Evolutionary conservation across 495 filamentous ascomycete genomes (phyloP).

Genomic region (Glutinoglossum americanum): DNA sequence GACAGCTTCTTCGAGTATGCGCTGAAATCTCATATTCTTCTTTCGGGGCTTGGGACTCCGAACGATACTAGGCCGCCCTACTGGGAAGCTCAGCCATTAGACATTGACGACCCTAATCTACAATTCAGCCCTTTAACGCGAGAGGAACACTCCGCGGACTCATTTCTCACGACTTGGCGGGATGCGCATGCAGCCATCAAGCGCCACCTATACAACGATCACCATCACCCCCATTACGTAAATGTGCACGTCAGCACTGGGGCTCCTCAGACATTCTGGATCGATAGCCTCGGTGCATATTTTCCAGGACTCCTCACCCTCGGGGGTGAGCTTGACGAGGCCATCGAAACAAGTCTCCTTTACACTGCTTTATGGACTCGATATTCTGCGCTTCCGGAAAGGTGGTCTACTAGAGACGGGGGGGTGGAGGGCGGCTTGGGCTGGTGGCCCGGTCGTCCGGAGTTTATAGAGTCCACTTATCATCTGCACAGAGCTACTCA

Average conservation of each 20-base stretch:
- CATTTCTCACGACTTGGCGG: constrained; percentile 71
- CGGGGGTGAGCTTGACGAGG: constrained; percentile 76
- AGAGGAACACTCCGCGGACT: constrained; percentile 45
- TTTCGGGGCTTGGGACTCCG: constrained; percentile 33
- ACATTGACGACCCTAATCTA: constrained; percentile 24
- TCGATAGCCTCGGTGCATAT: constrained; percentile 86
- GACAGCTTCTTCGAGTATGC: constrained; percentile 99
- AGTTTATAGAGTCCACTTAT: constrained; percentile 92
- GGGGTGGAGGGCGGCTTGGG: constrained; percentile 67
- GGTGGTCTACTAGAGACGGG: constrained; percentile 76
- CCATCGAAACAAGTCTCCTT: constrained; percentile 67
- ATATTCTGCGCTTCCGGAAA: constrained; percentile 77
- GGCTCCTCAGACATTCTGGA: constrained; percentile 64
- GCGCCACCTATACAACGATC: constrained; percentile 55
- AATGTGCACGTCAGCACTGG: constrained; percentile 80
- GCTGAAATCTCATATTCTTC: constrained; percentile 73
- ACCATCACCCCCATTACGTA: constrained; percentile 76
- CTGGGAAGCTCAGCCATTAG: constrained; percentile 13
- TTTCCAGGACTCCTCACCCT: constrained; percentile 81
- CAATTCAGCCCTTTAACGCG: constrained; percentile 36
- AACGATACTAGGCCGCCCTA: constrained; percentile 23
- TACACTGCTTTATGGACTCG: constrained; percentile 87
- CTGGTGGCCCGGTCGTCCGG: constrained; percentile 89
- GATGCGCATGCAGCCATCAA: constrained; percentile 68
- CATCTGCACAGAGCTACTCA: constrained; percentile 80